A percentile compares a stretch with the other conserved stretches of the same genome.
Evolutionary conservation across 1,139 yeast genomes (phyloP).

Genomic region (Cylindricascospora bacillispora): DNA sequence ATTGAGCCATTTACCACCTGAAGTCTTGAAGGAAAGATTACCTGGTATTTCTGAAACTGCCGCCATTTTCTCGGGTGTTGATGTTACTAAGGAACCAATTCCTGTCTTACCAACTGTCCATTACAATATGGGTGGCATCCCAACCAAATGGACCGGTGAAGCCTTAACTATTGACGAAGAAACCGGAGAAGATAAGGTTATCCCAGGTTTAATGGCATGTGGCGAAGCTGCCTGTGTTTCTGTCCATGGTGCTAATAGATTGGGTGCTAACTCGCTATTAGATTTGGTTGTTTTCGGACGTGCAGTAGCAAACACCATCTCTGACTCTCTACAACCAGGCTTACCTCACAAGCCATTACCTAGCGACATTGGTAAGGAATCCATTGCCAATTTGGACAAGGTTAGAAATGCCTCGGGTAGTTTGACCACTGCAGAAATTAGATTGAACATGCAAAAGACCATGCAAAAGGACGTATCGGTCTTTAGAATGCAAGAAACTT

Average conservation of each 20-base stretch:
- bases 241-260: conserved; percentile 98
- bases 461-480: conserved; percentile 98
- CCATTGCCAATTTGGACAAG: conserved; percentile 82
- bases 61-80: conserved; percentile 93
- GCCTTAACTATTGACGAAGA: conserved; percentile 71
- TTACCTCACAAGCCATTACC: conserved; percentile 70
- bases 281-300: conserved; percentile 97
- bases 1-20: conserved; percentile 85
- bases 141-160: conserved; percentile 96
- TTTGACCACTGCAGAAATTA: conserved; percentile 72
- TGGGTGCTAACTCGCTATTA: conserved; percentile 96
- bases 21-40: conserved; percentile 85
- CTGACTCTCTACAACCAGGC: conserved; percentile 78
- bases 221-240: conserved; percentile 99
- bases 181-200: conserved; percentile 74
- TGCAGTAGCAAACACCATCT: conserved; percentile 89
- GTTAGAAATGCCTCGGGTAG: conserved; percentile 79
- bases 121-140: conserved; percentile 99
- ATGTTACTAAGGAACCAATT: conserved; percentile 97
- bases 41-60: conserved; percentile 99
- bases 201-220: conserved; percentile 92
- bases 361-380: conserved; percentile 77
- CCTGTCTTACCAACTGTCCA: conserved; percentile 98
- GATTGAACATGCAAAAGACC: conserved; percentile 85
- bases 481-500: conserved; percentile 84